A percentile compares a stretch with the other conserved stretches of the same genome.
These are phyloP conservation scores for Diaporthe nobilis DNA, from an alignment of 2,329 filamentous ascomycete species.

Conservation along the genomic window DNA sequence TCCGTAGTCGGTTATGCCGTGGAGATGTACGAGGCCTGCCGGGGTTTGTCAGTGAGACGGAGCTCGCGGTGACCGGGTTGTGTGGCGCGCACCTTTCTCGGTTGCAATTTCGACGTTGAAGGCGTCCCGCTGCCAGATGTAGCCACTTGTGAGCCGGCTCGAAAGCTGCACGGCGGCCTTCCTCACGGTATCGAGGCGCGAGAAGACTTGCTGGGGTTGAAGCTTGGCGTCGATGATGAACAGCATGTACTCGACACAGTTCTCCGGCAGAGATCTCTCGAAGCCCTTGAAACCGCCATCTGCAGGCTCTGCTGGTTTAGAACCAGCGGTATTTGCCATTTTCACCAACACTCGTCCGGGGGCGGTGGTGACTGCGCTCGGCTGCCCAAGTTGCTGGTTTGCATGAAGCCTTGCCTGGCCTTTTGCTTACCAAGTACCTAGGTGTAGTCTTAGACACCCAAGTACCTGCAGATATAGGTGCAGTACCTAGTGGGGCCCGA, in stretches of 20 bases:
- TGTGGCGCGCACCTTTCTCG: slow-evolving; percentile 62
- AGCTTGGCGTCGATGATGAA: slow-evolving; percentile 76
- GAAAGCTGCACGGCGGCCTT: slow-evolving; percentile 76
- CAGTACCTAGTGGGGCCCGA: neutral
- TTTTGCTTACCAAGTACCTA: neutral
- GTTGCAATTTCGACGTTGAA: slow-evolving; percentile 80
- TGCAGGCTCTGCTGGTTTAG: slow-evolving; percentile 44
- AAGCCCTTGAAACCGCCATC: slow-evolving; percentile 50
- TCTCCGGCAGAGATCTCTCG: slow-evolving; percentile 74
- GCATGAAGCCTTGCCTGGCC: neutral
- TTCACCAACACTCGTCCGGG: neutral
- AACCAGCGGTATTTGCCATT: slow-evolving; percentile 4
- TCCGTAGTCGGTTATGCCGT: slow-evolving; percentile 87
- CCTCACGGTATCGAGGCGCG: slow-evolving; percentile 79
- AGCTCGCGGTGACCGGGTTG: neutral
- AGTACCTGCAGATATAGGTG: neutral
- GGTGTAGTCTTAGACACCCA: neutral
- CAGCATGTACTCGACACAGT: slow-evolving; percentile 87
- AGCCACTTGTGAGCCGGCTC: slow-evolving; percentile 79
- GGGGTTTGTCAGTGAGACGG: slow-evolving; percentile 1
- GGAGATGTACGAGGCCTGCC: slow-evolving; percentile 72
- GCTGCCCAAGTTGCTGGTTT: neutral
- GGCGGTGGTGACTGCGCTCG: neutral
- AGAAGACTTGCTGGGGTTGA: slow-evolving; percentile 69
- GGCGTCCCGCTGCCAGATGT: slow-evolving; percentile 94